A percentile compares a stretch with the other conserved stretches of the same genome.
Conservation (phyloP, 23 red algal genomes). For the Gracilariopsis chorda region DNA sequence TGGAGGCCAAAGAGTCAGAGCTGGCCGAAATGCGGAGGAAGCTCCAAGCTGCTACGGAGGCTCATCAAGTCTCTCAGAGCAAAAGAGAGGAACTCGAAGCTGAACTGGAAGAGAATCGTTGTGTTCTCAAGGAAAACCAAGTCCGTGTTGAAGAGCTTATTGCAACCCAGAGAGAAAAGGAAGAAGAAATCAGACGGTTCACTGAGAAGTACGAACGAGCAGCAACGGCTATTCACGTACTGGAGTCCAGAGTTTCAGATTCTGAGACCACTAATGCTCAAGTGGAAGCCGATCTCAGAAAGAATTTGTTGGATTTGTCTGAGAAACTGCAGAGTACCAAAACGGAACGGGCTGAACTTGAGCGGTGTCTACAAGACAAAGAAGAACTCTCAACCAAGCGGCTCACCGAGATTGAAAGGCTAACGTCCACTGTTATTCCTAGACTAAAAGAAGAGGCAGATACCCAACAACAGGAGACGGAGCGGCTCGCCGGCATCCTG, state of each 20-base stretch:
- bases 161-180: background rate
- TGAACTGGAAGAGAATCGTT: background rate
- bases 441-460: background rate
- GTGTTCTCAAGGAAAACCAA: background rate
- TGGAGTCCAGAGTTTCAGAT: background rate
- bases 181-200: background rate
- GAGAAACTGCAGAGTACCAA: background rate
- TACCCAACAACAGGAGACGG: background rate
- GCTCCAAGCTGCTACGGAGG: background rate
- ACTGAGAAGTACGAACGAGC: background rate
- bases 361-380: background rate
- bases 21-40: background rate
- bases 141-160: background rate
- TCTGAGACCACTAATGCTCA: background rate
- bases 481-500: background rate
- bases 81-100: background rate
- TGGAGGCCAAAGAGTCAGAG: background rate
- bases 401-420: background rate
- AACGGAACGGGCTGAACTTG: background rate
- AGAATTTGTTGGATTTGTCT: background rate
- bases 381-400: background rate
- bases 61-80: background rate
- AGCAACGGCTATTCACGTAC: background rate
- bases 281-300: background rate
- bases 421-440: background rate